phyloP scores from a whole-genome alignment of 805 yeast genomes.

The Cyberlindnera bimundalis region DNA sequence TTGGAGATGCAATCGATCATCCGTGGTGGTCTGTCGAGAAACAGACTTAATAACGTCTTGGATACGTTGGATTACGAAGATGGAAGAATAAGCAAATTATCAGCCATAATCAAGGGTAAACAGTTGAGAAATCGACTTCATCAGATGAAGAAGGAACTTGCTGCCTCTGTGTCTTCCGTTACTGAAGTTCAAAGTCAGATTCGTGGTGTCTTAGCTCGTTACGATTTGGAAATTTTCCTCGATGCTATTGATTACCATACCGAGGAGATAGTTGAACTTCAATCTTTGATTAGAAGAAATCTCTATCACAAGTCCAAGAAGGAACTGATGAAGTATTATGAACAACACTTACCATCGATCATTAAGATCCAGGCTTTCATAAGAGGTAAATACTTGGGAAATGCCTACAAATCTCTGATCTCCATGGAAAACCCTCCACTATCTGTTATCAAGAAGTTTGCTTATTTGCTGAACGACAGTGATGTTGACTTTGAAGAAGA shows the following conservation, averaged over 20 bases:
- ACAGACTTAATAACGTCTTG: constrained; percentile 23
- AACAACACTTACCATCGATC: constrained; percentile 51
- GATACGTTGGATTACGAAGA: constrained; percentile 28
- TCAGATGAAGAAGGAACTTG: constrained; percentile 1
- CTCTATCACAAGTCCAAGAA: constrained; percentile 35
- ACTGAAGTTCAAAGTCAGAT: constrained; percentile 51
- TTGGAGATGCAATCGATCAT: constrained; percentile 50
- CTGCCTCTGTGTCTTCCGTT: constrained; percentile 21
- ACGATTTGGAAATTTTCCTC: constrained; percentile 47
- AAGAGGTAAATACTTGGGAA: constrained; percentile 62
- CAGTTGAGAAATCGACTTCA: constrained; percentile 29
- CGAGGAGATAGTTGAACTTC: constrained; percentile 43
- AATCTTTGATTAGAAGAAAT: constrained; percentile 51
- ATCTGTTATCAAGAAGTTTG: constrained; percentile 70
- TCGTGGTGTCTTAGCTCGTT: constrained; percentile 63
- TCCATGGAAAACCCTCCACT: constrained; percentile 74
- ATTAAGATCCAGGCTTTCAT: constrained; percentile 72
- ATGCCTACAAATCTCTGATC: constrained; percentile 70
- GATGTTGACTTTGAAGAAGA: constrained; percentile 76
- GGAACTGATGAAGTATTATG: constrained; percentile 45
- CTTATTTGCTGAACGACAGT: constrained; percentile 67
- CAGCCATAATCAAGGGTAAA: constrained; percentile 38
- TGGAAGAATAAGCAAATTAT: constrained; percentile 29
- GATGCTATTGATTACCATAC: constrained; percentile 50
- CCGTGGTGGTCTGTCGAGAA: constrained; percentile 41